phyloP scores from a whole-genome alignment of 2,329 filamentous ascomycete species.

The Calonectria henricotiae region DNA sequence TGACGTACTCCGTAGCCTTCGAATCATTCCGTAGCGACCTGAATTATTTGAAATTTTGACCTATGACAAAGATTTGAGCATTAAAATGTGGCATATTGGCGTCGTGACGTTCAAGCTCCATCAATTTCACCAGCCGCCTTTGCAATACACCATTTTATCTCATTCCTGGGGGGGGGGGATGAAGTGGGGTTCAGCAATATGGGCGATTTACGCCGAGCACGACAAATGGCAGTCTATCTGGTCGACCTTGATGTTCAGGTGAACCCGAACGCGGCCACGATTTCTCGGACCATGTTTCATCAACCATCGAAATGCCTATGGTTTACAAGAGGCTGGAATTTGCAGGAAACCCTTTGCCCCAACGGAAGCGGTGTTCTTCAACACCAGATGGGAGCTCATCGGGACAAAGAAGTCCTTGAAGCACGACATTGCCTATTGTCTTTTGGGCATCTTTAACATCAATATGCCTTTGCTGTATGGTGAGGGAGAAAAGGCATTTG shows the following conservation, averaged over 20 bases:
- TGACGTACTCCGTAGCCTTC: background rate
- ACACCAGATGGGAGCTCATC: slow-evolving; percentile 26
- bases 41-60: slow-evolving; percentile 35
- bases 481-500: slow-evolving; percentile 28
- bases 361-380: slow-evolving; percentile 22
- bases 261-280: background rate
- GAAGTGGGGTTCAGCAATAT: slow-evolving; percentile 32
- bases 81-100: slow-evolving; percentile 19
- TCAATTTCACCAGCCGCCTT: slow-evolving; percentile 8
- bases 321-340: slow-evolving; percentile 42
- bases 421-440: slow-evolving; percentile 29
- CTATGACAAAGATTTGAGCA: background rate
- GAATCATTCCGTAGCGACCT: background rate
- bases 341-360: slow-evolving; percentile 36
- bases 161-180: slow-evolving; percentile 32
- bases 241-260: slow-evolving; percentile 29
- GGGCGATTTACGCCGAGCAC: slow-evolving; percentile 9
- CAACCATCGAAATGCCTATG: slow-evolving; percentile 23
- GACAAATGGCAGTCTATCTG: slow-evolving; percentile 34
- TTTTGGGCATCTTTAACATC: slow-evolving; percentile 27
- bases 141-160: slow-evolving; percentile 33
- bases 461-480: slow-evolving; percentile 33
- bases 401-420: slow-evolving; percentile 34
- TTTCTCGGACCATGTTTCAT: slow-evolving; percentile 16
- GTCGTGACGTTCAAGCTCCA: slow-evolving; percentile 12